These are phyloP conservation scores for Penicillium sp. DNA, from an alignment of 2,329 filamentous ascomycete genomes.

Conservation along the genomic window DNA sequence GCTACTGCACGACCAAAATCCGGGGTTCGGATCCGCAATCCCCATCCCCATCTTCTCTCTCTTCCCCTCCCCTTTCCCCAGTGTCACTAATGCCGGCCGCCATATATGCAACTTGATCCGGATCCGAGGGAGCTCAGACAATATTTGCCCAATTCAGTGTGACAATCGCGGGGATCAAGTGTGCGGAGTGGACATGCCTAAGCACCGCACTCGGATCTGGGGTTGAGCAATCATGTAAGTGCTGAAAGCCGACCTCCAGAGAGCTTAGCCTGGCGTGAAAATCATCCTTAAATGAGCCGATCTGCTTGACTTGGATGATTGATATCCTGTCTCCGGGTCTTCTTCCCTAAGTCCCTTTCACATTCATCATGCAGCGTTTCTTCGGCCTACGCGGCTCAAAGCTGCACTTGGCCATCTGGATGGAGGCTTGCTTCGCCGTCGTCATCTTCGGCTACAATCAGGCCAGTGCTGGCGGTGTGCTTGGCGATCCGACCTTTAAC, in stretches of 20 bases:
- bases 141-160: not conserved
- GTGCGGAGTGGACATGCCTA: not conserved
- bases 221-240: not conserved
- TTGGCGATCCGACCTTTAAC: not conserved
- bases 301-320: constrained; percentile 5
- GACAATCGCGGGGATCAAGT: not conserved
- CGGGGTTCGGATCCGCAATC: not conserved
- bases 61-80: too few species aligned
- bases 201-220: not conserved
- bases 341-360: not conserved
- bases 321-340: not conserved
- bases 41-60: not conserved
- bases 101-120: not conserved
- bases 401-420: not conserved
- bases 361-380: not conserved
- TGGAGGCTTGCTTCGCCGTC: not conserved
- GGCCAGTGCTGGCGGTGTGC: not conserved
- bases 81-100: too few species aligned
- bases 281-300: not conserved
- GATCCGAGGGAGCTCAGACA: not conserved
- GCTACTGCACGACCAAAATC: not conserved
- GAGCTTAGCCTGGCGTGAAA: not conserved
- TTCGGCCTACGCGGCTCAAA: not conserved
- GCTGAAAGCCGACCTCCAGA: not conserved
- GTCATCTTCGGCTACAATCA: constrained; percentile 3